These are phyloP conservation scores for Entrophospora sp. DNA, from an alignment of 192 early-diverging fungal genomes.

Conservation along the genomic window DNA sequence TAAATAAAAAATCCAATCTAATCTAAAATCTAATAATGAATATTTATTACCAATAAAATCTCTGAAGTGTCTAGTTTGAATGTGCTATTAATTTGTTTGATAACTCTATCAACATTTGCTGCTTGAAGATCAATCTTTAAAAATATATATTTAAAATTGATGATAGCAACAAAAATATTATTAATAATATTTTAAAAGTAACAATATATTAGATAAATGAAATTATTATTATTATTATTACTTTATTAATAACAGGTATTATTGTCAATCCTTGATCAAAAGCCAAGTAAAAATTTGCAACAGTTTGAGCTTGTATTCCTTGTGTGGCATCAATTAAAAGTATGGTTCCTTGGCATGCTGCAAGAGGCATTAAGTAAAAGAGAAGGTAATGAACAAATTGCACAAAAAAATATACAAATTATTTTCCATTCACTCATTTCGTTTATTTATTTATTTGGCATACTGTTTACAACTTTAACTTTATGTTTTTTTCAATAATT, in stretches of 20 bases:
- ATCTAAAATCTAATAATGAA: too few relatives aligned
- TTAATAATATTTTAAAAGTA: too few relatives aligned
- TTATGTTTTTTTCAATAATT: too few relatives aligned
- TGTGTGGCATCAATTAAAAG: slow-evolving; percentile 90
- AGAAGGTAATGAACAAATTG: too few relatives aligned
- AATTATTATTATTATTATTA: slow-evolving; percentile 21
- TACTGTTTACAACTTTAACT: too few relatives aligned
- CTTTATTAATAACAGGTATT: slow-evolving; percentile 90
- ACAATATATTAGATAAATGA: too few relatives aligned
- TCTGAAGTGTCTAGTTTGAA: slow-evolving; percentile 72
- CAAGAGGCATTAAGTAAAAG: too few relatives aligned
- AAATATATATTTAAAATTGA: too few relatives aligned
- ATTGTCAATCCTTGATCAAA: slow-evolving; percentile 79
- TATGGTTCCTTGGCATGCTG: slow-evolving; percentile 89
- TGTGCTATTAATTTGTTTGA: slow-evolving; percentile 70
- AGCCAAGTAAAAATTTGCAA: slow-evolving; percentile 93
- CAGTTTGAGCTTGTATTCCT: slow-evolving; percentile 96
- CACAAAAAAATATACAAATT: too few relatives aligned
- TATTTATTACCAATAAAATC: slow-evolving; percentile 45
- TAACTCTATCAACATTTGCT: slow-evolving; percentile 72
- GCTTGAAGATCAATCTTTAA: slow-evolving; percentile 76
- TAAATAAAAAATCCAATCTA: background rate
- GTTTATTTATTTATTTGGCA: too few relatives aligned
- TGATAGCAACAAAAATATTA: too few relatives aligned
- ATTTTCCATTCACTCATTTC: too few relatives aligned